These are phyloP conservation scores for Cordyceps tenuipes DNA, from an alignment of 2,329 filamentous ascomycete species.

Conservation along the genomic window DNA sequence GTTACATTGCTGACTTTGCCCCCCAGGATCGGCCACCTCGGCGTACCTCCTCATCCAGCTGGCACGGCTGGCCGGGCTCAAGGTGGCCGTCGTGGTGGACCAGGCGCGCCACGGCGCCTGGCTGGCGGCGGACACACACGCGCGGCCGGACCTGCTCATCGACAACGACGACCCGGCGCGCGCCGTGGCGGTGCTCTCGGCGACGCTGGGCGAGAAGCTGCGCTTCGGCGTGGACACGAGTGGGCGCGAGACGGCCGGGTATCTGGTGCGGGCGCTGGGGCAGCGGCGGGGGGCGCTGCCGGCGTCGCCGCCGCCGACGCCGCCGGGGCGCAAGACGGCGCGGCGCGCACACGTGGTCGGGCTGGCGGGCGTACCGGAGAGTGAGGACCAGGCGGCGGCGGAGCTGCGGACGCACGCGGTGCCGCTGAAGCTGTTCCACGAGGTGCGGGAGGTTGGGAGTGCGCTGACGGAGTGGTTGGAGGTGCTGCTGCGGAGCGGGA, in stretches of 20 bases:
- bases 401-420: constrained; percentile 54
- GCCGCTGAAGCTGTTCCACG: constrained; percentile 70
- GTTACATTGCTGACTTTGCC: no score
- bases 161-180: constrained; percentile 58
- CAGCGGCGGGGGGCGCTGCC: constrained; percentile 13
- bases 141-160: constrained; percentile 54
- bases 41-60: constrained; percentile 60
- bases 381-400: constrained; percentile 29
- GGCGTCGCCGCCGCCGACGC: constrained; percentile 30
- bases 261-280: constrained; percentile 44
- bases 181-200: constrained; percentile 56
- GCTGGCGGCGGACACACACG: constrained; percentile 36
- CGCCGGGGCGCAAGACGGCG: constrained; percentile 25
- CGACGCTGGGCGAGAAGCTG: constrained; percentile 47
- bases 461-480: constrained; percentile 60
- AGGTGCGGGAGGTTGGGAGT: constrained; percentile 54
- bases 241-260: constrained; percentile 53
- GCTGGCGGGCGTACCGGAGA: constrained; percentile 58
- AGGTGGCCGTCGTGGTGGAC: constrained; percentile 59
- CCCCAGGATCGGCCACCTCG: constrained; percentile 61
- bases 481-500: constrained; percentile 44
- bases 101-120: constrained; percentile 55
- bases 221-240: constrained; percentile 63
- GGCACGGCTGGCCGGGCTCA: constrained; percentile 56
- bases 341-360: constrained; percentile 51